Evolutionary conservation across 1,284 basidiomycete genomes (phyloP).

Genomic region (Tilletia indica): DNA sequence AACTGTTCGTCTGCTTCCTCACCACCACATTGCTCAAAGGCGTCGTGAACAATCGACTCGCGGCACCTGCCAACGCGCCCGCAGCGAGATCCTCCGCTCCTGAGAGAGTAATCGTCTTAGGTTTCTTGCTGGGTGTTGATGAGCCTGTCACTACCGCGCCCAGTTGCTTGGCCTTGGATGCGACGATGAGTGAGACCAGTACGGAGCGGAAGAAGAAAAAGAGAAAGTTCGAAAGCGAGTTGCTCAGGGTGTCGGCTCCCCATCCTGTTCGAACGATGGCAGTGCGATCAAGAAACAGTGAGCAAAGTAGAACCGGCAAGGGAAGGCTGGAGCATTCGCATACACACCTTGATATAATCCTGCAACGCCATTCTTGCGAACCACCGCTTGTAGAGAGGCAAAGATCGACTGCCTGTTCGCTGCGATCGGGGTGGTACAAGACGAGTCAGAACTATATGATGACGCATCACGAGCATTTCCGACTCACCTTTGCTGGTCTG

Average conservation of each 20-base stretch:
- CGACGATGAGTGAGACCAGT: slow-evolving; percentile 22
- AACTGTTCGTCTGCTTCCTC: slow-evolving; percentile 56
- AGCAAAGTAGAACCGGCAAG: not conserved
- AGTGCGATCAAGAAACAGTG: not conserved
- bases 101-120: slow-evolving; percentile 38
- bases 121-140: slow-evolving; percentile 18
- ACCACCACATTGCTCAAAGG: slow-evolving; percentile 60
- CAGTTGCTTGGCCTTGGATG: not conserved
- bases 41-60: slow-evolving; percentile 58
- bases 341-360: slow-evolving; percentile 45
- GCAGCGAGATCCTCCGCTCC: slow-evolving; percentile 58
- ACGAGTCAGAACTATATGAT: no score
- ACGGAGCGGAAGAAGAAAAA: slow-evolving; percentile 48
- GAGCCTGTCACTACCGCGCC: slow-evolving; percentile 11
- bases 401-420: slow-evolving; percentile 23
- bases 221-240: slow-evolving; percentile 41
- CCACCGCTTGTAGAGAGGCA: slow-evolving; percentile 36
- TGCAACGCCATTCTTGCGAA: slow-evolving; percentile 34
- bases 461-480: no score
- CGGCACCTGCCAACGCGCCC: slow-evolving; percentile 58
- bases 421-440: not conserved
- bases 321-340: not conserved
- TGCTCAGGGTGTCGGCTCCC: slow-evolving; percentile 57
- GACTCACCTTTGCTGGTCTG: slow-evolving; percentile 22
- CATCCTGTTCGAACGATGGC: slow-evolving; percentile 40